A percentile compares a stretch with the other conserved stretches of the same genome.
phyloP scores from a whole-genome alignment of 371 early-diverging fungal genomes.

The Apophysomyces elegans region DNA sequence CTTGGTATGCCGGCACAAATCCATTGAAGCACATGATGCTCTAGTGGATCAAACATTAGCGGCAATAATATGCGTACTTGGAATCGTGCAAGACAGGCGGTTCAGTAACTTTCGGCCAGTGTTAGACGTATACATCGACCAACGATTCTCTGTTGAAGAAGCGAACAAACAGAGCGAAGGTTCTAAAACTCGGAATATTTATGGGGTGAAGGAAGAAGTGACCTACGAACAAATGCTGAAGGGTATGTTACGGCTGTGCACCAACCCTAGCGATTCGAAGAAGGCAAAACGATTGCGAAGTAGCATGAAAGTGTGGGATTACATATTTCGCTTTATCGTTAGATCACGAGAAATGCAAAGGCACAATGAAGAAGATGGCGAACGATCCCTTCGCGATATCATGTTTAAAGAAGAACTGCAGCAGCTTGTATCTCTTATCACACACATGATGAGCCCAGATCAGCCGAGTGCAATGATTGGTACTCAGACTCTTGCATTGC shows the following conservation, averaged over 20 bases:
- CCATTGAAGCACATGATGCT: conserved; percentile 30
- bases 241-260: conserved; percentile 51
- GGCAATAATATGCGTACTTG: conserved; percentile 60
- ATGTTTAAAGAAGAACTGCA: conserved; percentile 46
- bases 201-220: conserved; percentile 23
- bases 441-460: conserved; percentile 55
- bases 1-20: conserved; percentile 37
- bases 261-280: conserved; percentile 43
- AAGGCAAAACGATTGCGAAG: conserved; percentile 60
- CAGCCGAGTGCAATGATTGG: conserved; percentile 64
- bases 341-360: conserved; percentile 48
- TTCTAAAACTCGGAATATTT: not conserved
- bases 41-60: conserved; percentile 56
- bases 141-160: conserved; percentile 50
- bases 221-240: conserved; percentile 48
- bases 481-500: conserved; percentile 69
- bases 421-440: conserved; percentile 43
- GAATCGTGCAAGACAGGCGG: conserved; percentile 68
- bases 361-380: conserved; percentile 38
- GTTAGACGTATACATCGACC: conserved; percentile 67
- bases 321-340: conserved; percentile 65
- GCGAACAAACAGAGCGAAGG: not conserved
- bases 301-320: conserved; percentile 74
- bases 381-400: conserved; percentile 34
- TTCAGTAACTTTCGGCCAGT: conserved; percentile 67